These are phyloP conservation scores for Hanseniaspora nectarophila DNA, from an alignment of 805 yeast species.

Conservation along the genomic window DNA sequence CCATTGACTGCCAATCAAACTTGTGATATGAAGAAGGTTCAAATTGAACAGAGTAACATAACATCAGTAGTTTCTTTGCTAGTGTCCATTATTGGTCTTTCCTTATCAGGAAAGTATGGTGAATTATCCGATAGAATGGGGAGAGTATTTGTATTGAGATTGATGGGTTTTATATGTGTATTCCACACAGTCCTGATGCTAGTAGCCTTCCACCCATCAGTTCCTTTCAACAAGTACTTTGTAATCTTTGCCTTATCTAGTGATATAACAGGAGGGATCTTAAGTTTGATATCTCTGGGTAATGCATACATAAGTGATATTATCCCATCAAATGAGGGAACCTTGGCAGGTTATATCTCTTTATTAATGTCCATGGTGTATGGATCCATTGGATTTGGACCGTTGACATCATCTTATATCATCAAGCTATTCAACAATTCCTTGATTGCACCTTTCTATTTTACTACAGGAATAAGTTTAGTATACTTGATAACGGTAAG, in stretches of 20 bases:
- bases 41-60: conserved; percentile 36
- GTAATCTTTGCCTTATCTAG: conserved; percentile 37
- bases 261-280: conserved; percentile 50
- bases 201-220: conserved; percentile 27
- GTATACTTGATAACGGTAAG: conserved; percentile 29
- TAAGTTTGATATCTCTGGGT: conserved; percentile 44
- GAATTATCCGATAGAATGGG: conserved; percentile 55
- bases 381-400: conserved; percentile 54
- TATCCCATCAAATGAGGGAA: conserved; percentile 48
- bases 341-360: conserved; percentile 40
- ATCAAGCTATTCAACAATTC: conserved; percentile 25
- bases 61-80: conserved; percentile 35
- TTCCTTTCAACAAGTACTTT: conserved; percentile 29
- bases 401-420: conserved; percentile 41
- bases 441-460: conserved; percentile 26
- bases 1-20: conserved; percentile 22
- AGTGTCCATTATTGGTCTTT: conserved; percentile 35
- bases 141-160: conserved; percentile 39
- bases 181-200: conserved; percentile 20
- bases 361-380: conserved; percentile 47
- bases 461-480: conserved; percentile 24
- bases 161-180: conserved; percentile 23
- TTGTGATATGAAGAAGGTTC: conserved; percentile 35
- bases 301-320: conserved; percentile 69
- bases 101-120: conserved; percentile 53